Conservation (phyloP, 441 rosid species). For the Erodium trifolium region DNA sequence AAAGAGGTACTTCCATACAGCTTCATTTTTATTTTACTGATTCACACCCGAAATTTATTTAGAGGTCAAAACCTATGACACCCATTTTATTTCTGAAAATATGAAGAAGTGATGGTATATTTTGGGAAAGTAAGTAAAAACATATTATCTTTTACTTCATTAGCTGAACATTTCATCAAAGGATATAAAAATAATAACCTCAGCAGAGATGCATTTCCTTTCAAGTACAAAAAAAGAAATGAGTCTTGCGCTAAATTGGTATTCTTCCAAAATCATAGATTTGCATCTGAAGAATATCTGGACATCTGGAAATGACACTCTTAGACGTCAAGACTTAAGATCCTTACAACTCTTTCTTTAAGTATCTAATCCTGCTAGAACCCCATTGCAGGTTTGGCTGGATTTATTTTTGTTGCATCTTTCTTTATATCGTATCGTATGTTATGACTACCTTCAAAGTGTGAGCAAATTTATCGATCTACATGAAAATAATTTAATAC, state of each 20-base stretch:
- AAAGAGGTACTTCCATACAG: conserved; percentile 48
- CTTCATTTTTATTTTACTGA: background rate
- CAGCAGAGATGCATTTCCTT: background rate
- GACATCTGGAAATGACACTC: background rate
- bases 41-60: no score
- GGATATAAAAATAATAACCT: background rate
- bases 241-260: background rate
- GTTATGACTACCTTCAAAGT: background rate
- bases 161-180: background rate
- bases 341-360: background rate
- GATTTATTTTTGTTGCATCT: background rate
- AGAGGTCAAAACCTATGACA: no score
- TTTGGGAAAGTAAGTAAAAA: background rate
- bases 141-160: background rate
- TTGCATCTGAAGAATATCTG: background rate
- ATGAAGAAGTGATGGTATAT: background rate
- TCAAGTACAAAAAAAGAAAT: background rate
- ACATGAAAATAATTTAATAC: background rate
- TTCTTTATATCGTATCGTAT: background rate
- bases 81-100: background rate
- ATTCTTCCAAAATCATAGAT: background rate
- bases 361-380: background rate
- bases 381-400: background rate
- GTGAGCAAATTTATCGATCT: background rate
- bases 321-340: background rate